These are phyloP conservation scores for Teratosphaeria zuluensis DNA, from an alignment of 2,329 filamentous ascomycete species.

Conservation along the genomic window DNA sequence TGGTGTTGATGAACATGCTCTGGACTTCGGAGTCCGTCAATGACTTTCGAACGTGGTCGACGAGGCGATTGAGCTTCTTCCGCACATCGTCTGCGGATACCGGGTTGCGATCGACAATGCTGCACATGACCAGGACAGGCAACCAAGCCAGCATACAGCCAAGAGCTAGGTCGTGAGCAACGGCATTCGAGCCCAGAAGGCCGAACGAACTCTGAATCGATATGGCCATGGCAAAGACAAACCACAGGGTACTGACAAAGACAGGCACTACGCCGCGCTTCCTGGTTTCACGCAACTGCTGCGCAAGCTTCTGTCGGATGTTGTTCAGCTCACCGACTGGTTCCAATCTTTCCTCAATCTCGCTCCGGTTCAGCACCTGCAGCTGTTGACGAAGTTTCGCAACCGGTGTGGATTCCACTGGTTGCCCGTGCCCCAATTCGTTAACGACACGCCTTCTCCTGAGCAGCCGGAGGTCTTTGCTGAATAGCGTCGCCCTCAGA, in stretches of 20 bases:
- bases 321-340: constrained; percentile 16
- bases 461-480: constrained; percentile 23
- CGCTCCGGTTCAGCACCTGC: constrained; percentile 9
- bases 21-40: constrained; percentile 22
- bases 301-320: constrained; percentile 28
- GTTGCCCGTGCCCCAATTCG: not conserved
- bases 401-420: not conserved
- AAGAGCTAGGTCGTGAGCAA: constrained; percentile 36
- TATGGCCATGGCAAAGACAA: constrained; percentile 29
- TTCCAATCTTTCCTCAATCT: constrained; percentile 2
- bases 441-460: not conserved
- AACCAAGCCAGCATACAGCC: constrained; percentile 38
- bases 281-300: constrained; percentile 32
- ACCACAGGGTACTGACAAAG: constrained; percentile 36
- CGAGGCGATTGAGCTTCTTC: constrained; percentile 29
- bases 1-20: constrained; percentile 21
- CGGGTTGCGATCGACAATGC: constrained; percentile 39
- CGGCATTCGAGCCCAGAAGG: constrained; percentile 29
- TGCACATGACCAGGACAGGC: constrained; percentile 34
- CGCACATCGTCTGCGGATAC: constrained; percentile 32
- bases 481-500: constrained; percentile 32
- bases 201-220: constrained; percentile 30
- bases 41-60: constrained; percentile 28
- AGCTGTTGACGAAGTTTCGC: not conserved
- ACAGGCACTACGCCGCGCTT: constrained; percentile 33